Conservation (phyloP, 176 grass and related monocot genomes). For the Raddia guianensis region DNA sequence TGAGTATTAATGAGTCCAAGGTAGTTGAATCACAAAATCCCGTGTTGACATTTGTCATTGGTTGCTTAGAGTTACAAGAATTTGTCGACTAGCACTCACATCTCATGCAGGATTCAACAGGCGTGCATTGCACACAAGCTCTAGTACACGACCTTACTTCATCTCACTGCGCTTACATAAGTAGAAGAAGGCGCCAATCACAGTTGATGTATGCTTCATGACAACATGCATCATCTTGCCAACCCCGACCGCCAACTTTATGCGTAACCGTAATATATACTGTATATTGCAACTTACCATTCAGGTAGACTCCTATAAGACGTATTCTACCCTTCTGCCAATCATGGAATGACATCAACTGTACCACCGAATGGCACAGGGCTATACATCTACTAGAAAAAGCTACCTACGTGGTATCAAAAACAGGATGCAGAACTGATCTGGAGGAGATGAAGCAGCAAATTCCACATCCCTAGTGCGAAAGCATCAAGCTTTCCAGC, state of each 20-base stretch:
- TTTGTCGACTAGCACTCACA: not conserved
- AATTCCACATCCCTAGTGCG: constrained; percentile 9
- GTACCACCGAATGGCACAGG: constrained; percentile 22
- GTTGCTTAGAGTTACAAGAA: not conserved
- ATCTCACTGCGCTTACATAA: constrained; percentile 6
- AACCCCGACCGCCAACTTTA: not conserved
- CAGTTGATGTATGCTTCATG: not conserved
- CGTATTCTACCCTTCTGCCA: not conserved
- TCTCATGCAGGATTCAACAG: constrained; percentile 17
- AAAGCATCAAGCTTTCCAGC: constrained; percentile 33
- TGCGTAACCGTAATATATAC: not conserved
- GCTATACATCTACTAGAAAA: constrained; percentile 13
- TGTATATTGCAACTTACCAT: not conserved
- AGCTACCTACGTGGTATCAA: not conserved
- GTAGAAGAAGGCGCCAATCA: not conserved
- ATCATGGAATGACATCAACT: not conserved
- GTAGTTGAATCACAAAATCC: not conserved
- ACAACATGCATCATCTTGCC: not conserved
- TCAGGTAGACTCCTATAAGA: not conserved
- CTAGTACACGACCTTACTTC: not conserved
- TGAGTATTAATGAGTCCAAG: not conserved
- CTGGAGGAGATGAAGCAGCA: constrained; percentile 14
- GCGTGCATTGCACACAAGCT: not conserved
- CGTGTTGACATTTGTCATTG: not conserved
- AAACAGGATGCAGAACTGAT: constrained; percentile 28